Evolutionary conservation across 1,139 yeast genomes (phyloP).

Genomic region (Suhomyces wounanorum): DNA sequence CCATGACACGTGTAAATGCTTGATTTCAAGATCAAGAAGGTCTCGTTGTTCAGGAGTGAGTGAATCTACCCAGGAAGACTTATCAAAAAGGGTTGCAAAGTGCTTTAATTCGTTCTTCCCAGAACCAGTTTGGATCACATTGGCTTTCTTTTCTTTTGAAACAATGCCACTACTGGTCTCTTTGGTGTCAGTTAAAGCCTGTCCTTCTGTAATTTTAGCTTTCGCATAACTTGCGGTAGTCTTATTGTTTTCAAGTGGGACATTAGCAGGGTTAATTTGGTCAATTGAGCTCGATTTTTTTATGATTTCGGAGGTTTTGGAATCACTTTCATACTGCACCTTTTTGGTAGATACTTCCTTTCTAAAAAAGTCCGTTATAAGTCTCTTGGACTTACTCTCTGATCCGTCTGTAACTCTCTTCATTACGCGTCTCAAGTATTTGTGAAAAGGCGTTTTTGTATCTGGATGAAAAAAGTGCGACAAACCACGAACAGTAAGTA

Average conservation of each 20-base stretch:
- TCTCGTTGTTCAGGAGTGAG: constrained; percentile 54
- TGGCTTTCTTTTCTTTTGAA: background rate
- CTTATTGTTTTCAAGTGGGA: background rate
- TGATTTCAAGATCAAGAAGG: constrained; percentile 67
- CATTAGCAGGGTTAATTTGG: background rate
- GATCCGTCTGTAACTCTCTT: background rate
- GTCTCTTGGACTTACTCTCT: background rate
- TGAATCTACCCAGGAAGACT: constrained; percentile 52
- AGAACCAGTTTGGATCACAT: background rate
- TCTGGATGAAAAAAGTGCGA: no score
- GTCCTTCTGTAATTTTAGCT: no score
- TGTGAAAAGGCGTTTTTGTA: no score
- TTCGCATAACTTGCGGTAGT: background rate
- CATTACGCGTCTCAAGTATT: background rate
- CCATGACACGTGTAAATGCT: constrained; percentile 77
- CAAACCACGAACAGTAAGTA: no score
- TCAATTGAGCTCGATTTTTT: background rate
- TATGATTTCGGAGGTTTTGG: background rate
- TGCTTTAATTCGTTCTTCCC: constrained; percentile 13
- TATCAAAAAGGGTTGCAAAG: constrained; percentile 38
- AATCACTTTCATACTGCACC: background rate
- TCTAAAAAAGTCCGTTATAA: constrained; percentile 20
- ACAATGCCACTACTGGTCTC: no score
- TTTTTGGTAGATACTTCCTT: background rate
- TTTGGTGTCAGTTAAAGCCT: no score